Evolutionary conservation across 2,329 filamentous ascomycete species (phyloP), one percentile per base, ranked within the genome.

Genomic region (Xylaria sp.): DNA sequence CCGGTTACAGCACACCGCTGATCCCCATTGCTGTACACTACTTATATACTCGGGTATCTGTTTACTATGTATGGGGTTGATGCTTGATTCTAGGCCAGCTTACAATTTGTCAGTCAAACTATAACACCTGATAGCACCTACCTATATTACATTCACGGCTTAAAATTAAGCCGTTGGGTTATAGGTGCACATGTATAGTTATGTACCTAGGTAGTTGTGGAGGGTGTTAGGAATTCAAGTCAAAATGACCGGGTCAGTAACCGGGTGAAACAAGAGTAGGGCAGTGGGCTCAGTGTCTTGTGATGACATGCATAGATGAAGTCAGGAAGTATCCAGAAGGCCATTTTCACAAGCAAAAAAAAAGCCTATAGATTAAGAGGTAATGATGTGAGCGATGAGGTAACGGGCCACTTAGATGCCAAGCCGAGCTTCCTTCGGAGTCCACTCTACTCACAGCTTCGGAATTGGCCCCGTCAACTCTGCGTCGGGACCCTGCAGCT

Each of bases 401-500:
- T 50, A 50, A 51, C 18, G 51, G 66, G 13, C 63, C 67, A 69
- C 51, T 65, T 58, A 71, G 50, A 60, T 66, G 47, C 59, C 66
- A 57, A 65, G 35, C 67, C 66, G 69, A 69, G 63, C 47, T 60
- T 12, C 42, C 21, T 10, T 23, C 13, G 6, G n/a, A 53, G 10
- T 32, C 50, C 57, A 65, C 61, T 50, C 18, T n/a, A n/a, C 8
- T n/a, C n/a, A 64, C 44, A 25, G 57, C 42, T 61, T 64, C 54
- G 60, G 59, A 68, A 68, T 50, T 50, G 35, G 25, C 60, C 59
- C 67, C 42, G 63, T 59, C 53, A 16, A 47, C 23, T 58, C 60
- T 69, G 60, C 60, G 64, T 64, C 68, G 68, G 68, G 68, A 70
- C 65, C 68, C 68, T 70, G 68, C 68, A 70, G 58, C 63, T 57